Evolutionary conservation across 2,329 filamentous ascomycete species (phyloP).

Genomic region (Lachnellula hyalina): DNA sequence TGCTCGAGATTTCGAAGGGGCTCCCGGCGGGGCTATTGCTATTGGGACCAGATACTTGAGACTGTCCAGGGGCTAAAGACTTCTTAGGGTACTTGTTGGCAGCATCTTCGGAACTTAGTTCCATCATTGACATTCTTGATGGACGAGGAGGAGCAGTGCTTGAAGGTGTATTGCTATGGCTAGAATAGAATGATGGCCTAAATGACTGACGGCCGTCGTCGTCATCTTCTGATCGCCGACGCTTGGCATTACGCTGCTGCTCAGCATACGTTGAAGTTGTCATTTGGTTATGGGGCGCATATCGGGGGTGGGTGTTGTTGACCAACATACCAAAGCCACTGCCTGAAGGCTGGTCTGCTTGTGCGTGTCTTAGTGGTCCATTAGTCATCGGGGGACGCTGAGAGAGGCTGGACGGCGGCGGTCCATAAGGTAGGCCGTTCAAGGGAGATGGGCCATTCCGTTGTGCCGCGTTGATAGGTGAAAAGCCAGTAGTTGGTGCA

Average conservation of each 20-base stretch:
- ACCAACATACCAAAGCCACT: not conserved
- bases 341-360: not conserved
- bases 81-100: conserved; percentile 9
- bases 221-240: conserved; percentile 1
- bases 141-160: not conserved
- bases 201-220: not conserved
- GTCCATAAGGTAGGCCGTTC: not conserved
- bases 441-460: not conserved
- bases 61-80: not conserved
- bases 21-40: not conserved
- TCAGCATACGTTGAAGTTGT: not conserved
- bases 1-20: not conserved
- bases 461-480: conserved; percentile 4
- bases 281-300: conserved; percentile 3
- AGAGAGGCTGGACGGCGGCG: not conserved
- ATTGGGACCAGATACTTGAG: too few species aligned
- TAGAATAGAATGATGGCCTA: not conserved
- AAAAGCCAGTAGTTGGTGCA: conserved; percentile 6
- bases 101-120: conserved; percentile 7
- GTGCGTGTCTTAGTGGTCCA: not conserved
- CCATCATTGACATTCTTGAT: conserved; percentile 3
- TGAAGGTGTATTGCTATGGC: not conserved
- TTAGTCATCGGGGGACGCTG: not conserved
- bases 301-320: not conserved
- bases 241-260: not conserved